These are phyloP conservation scores for Aulographum hederae DNA, from an alignment of 2,329 filamentous ascomycete species.

Conservation along the genomic window DNA sequence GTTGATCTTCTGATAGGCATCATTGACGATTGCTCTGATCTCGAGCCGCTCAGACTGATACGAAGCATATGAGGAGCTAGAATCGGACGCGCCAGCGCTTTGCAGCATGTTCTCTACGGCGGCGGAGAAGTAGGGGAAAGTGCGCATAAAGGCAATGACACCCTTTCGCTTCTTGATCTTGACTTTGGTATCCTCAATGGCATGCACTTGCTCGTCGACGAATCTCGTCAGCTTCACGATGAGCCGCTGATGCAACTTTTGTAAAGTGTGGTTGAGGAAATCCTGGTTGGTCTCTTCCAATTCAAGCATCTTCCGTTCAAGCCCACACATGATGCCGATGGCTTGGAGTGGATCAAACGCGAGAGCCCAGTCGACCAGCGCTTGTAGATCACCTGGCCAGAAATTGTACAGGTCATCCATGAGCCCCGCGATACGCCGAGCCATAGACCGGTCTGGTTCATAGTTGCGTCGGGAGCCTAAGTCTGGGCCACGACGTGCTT, in stretches of 20 bases:
- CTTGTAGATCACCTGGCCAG: conserved; percentile 60
- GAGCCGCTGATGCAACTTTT: conserved; percentile 60
- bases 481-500: conserved; percentile 52
- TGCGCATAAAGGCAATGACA: conserved; percentile 85
- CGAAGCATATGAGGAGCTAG: conserved; percentile 22
- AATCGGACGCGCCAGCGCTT: conserved; percentile 27
- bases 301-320: conserved; percentile 63
- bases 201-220: conserved; percentile 83
- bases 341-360: conserved; percentile 76
- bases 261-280: conserved; percentile 61
- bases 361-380: conserved; percentile 68
- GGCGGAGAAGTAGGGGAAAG: conserved; percentile 73
- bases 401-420: conserved; percentile 84
- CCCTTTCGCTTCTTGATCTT: conserved; percentile 98
- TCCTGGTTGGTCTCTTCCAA: conserved; percentile 87
- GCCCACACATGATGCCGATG: conserved; percentile 62
- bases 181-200: conserved; percentile 95
- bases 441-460: conserved; percentile 75
- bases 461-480: conserved; percentile 58
- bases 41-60: conserved; percentile 39
- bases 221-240: conserved; percentile 69
- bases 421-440: conserved; percentile 63
- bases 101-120: conserved; percentile 71
- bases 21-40: conserved; percentile 62
- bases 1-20: conserved; percentile 74